A percentile compares a stretch with the other conserved stretches of the same genome.
Conservation (phyloP, 352 stramenopile genomes). For the Phytophthora crassamura region DNA sequence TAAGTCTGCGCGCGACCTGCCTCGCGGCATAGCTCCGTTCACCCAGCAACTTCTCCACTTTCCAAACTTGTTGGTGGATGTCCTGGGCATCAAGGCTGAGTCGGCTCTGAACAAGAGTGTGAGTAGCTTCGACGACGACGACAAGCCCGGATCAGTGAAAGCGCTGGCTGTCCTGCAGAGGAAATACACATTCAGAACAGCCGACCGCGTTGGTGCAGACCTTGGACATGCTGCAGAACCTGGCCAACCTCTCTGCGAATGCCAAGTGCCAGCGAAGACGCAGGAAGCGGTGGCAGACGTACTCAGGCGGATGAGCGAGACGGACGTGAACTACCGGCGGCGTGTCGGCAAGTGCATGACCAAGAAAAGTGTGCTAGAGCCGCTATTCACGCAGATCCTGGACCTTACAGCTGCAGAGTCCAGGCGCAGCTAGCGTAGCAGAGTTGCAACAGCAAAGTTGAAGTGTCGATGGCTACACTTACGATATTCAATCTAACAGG, state of each 20-base stretch:
- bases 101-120: conserved; percentile 54
- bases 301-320: conserved; percentile 29
- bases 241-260: conserved; percentile 43
- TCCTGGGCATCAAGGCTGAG: conserved; percentile 58
- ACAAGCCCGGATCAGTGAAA: conserved; percentile 50
- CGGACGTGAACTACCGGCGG: conserved; percentile 11
- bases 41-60: conserved; percentile 46
- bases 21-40: conserved; percentile 52
- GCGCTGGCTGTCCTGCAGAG: conserved; percentile 42
- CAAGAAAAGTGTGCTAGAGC: conserved; percentile 21
- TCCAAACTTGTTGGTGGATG: conserved; percentile 52
- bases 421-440: conserved; percentile 17
- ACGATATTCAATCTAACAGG: conserved; percentile 21
- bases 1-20: conserved; percentile 71
- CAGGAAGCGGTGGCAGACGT: conserved; percentile 31
- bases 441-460: conserved; percentile 1
- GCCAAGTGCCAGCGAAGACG: conserved; percentile 25
- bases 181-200: conserved; percentile 19
- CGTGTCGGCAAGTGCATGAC: conserved; percentile 30
- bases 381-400: conserved; percentile 25
- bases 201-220: conserved; percentile 53
- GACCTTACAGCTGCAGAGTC: conserved; percentile 22
- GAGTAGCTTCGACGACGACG: conserved; percentile 48
- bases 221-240: conserved; percentile 56
- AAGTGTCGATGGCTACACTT: conserved; percentile 7